A percentile compares a stretch with the other conserved stretches of the same genome.
Conservation (phyloP, 169 alveolate genomes). For the Plasmodium coatneyi region DNA sequence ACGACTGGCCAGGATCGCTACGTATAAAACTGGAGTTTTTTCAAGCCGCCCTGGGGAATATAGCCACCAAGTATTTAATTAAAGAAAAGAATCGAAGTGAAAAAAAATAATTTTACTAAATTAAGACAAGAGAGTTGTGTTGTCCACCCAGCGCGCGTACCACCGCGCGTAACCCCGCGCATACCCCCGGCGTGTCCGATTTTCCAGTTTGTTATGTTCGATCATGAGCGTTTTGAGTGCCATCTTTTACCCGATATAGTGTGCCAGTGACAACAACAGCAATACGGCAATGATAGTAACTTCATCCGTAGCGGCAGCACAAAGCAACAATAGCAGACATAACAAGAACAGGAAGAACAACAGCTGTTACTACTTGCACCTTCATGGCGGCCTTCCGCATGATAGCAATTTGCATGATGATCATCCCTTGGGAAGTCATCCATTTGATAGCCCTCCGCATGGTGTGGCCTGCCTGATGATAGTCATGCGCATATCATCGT, state of each 20-base stretch:
- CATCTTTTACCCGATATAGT: neutral
- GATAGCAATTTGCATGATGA: slow-evolving; percentile 4
- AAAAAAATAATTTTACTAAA: neutral
- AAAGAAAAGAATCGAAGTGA: slow-evolving; percentile 27
- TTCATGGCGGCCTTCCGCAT: slow-evolving; percentile 6
- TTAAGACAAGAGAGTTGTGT: neutral
- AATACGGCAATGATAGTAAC: neutral
- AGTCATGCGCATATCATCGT: neutral
- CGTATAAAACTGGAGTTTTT: slow-evolving; percentile 26
- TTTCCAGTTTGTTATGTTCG: neutral
- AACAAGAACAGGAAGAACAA: neutral
- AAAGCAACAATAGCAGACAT: neutral
- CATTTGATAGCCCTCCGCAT: neutral
- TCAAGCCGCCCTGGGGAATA: slow-evolving; percentile 49
- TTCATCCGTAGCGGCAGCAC: neutral
- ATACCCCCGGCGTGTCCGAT: neutral
- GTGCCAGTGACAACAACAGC: neutral
- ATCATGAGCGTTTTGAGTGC: neutral
- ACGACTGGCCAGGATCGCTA: slow-evolving; percentile 73
- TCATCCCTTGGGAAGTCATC: slow-evolving; percentile 8
- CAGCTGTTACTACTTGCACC: neutral
- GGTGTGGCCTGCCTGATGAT: neutral
- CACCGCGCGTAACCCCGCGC: neutral
- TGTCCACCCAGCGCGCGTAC: neutral
- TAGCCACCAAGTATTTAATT: slow-evolving; percentile 22